These are phyloP conservation scores for Olyra latifolia DNA, from an alignment of 176 grass and related monocot genomes.

Conservation along the genomic window DNA sequence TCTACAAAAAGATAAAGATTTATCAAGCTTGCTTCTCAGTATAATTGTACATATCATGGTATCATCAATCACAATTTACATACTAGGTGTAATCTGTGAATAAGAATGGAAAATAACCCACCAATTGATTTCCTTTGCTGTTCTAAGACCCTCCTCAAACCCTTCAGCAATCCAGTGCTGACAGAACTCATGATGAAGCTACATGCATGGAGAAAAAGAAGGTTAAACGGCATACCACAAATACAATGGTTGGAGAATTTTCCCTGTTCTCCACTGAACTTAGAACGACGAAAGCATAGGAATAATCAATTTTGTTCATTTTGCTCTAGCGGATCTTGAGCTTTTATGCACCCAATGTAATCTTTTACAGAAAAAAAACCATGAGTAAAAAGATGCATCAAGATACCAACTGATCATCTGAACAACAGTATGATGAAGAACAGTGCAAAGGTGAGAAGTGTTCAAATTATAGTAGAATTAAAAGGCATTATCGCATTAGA, in stretches of 20 bases:
- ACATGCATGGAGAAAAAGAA: constrained; percentile 39
- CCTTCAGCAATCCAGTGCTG: constrained; percentile 47
- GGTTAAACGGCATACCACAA: constrained; percentile 12
- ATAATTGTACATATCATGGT: constrained; percentile 5
- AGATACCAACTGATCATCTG: not conserved
- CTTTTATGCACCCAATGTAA: not conserved
- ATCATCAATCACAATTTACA: not conserved
- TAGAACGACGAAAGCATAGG: not conserved
- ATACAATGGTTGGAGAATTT: not conserved
- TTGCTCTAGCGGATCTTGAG: not conserved
- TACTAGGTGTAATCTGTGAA: not conserved
- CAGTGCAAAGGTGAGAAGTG: not conserved
- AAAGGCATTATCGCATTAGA: constrained; percentile 22
- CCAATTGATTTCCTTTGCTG: constrained; percentile 46
- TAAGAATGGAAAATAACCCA: constrained; percentile 34
- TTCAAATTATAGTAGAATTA: not conserved
- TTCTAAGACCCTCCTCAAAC: constrained; percentile 46
- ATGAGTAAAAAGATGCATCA: not conserved
- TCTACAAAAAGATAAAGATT: constrained; percentile 39
- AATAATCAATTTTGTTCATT: not conserved
- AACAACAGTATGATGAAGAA: not conserved
- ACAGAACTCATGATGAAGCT: constrained; percentile 63
- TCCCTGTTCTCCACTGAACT: not conserved
- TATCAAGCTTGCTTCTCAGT: constrained; percentile 13
- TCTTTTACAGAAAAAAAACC: not conserved